Percentiles rank a stretch among this genome's conserved stretches.
Conservation (phyloP, 2,329 filamentous ascomycete genomes). For the Nemania bipapillata region DNA sequence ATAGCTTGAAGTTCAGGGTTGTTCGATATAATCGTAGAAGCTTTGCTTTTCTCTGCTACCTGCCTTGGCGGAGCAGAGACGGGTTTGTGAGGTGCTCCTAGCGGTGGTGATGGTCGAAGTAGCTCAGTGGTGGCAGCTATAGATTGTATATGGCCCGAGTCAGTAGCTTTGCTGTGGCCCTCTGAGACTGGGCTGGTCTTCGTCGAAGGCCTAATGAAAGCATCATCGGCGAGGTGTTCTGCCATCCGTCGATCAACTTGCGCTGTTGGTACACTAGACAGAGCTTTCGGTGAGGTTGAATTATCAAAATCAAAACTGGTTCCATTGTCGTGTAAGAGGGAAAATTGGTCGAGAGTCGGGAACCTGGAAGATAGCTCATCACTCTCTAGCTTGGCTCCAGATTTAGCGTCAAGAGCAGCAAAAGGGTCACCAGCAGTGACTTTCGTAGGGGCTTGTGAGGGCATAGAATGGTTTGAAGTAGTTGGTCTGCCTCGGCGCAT, state of each 20-base stretch:
- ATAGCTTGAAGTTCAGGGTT: slow-evolving; percentile 71
- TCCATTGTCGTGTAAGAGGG: slow-evolving; percentile 84
- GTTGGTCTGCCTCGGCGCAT: slow-evolving; percentile 88
- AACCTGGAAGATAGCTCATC: slow-evolving; percentile 89
- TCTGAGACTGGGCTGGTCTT: slow-evolving; percentile 45
- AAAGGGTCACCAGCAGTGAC: slow-evolving; percentile 84
- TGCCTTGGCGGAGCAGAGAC: slow-evolving; percentile 57
- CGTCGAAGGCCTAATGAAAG: slow-evolving; percentile 68
- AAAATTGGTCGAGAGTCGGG: slow-evolving; percentile 92
- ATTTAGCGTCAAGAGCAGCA: slow-evolving; percentile 81
- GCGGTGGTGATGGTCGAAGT: slow-evolving; percentile 51
- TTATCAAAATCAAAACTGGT: slow-evolving; percentile 85
- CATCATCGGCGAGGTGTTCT: slow-evolving; percentile 84
- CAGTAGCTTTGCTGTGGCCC: slow-evolving; percentile 50
- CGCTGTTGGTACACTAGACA: slow-evolving; percentile 56
- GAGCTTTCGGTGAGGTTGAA: slow-evolving; percentile 56
- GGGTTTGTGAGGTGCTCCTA: slow-evolving; percentile 50
- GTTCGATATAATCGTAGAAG: slow-evolving; percentile 71
- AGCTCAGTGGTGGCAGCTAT: slow-evolving; percentile 40
- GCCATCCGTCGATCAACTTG: slow-evolving; percentile 74
- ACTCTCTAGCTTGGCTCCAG: slow-evolving; percentile 61
- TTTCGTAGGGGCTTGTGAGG: slow-evolving; percentile 71
- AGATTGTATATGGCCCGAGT: slow-evolving; percentile 50
- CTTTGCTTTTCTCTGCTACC: slow-evolving; percentile 63
- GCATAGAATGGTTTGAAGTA: slow-evolving; percentile 53